These are phyloP conservation scores for Fagopyrum esculentum DNA, from an alignment of 148 eudicot species.

Conservation along the genomic window DNA sequence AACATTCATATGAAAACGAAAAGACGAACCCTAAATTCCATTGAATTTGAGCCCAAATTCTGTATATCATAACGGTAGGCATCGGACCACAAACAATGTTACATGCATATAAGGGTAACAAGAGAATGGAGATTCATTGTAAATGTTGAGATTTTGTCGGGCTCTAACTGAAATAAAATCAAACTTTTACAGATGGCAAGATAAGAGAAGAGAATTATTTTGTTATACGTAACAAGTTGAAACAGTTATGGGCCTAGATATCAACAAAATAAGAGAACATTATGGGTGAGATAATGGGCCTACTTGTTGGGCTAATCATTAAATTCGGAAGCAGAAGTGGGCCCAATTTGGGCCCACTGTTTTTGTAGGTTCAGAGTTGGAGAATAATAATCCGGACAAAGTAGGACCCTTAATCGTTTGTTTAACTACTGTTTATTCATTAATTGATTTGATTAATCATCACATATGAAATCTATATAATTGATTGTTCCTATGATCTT, in stretches of 20 bases:
- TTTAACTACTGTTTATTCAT: too few species aligned
- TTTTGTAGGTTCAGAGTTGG: background rate
- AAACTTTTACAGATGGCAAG: background rate
- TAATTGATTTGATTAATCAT: too few species aligned
- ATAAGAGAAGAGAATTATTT: background rate
- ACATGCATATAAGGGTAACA: background rate
- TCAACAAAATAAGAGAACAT: background rate
- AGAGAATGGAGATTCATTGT: background rate
- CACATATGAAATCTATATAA: too few species aligned
- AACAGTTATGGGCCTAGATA: constrained; percentile 6
- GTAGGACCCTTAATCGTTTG: too few species aligned
- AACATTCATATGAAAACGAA: constrained; percentile 5
- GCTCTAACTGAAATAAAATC: background rate
- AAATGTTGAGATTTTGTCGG: constrained; percentile 10
- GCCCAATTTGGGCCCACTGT: constrained; percentile 1
- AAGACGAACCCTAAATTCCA: constrained; percentile 9
- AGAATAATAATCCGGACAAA: background rate
- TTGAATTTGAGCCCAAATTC: background rate
- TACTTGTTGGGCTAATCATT: constrained; percentile 1
- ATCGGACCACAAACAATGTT: constrained; percentile 6
- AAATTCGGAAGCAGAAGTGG: background rate
- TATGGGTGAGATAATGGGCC: background rate
- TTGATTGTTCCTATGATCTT: too few species aligned
- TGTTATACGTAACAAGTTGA: background rate
- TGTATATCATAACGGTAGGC: background rate